These are phyloP conservation scores for Thuidium tamariscinum DNA, from an alignment of 225 moss, liverwort and hornwort species.

Conservation along the genomic window DNA sequence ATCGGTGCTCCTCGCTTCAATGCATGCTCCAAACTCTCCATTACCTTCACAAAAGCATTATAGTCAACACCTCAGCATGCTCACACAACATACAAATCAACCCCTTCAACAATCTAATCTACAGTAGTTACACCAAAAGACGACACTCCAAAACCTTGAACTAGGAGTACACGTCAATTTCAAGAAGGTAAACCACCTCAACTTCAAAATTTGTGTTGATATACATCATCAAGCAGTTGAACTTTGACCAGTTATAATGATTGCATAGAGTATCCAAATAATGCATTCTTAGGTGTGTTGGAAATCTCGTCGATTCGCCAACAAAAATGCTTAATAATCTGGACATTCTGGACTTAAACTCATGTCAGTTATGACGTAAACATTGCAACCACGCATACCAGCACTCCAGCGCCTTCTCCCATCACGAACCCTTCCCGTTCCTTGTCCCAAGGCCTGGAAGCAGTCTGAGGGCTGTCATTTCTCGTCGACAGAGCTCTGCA, in stretches of 20 bases:
- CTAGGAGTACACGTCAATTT: not conserved
- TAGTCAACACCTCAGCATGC: not conserved
- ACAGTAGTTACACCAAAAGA: not conserved
- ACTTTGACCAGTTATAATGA: not conserved
- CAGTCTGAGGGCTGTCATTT: conserved; percentile 87
- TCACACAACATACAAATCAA: not conserved
- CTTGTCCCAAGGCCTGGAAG: conserved; percentile 95
- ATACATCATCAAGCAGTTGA: too few relatives aligned
- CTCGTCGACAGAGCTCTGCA: conserved; percentile 85
- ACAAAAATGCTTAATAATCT: not conserved
- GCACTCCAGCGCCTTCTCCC: conserved; percentile 96
- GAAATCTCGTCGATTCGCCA: not conserved
- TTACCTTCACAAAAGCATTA: conserved; percentile 30
- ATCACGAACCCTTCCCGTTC: conserved; percentile 96
- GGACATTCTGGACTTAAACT: not conserved
- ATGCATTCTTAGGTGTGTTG: not conserved
- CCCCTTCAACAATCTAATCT: not conserved
- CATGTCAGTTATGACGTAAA: not conserved
- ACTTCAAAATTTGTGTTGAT: not conserved
- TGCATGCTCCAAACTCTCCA: conserved; percentile 97
- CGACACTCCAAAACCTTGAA: not conserved
- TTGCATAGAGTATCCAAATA: not conserved
- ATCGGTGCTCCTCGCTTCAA: conserved; percentile 84
- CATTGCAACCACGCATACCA: conserved; percentile 37
- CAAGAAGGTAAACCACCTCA: not conserved